These are phyloP conservation scores for Elaeis oleifera DNA, from an alignment of 202 grass and related monocot genomes.

Conservation along the genomic window DNA sequence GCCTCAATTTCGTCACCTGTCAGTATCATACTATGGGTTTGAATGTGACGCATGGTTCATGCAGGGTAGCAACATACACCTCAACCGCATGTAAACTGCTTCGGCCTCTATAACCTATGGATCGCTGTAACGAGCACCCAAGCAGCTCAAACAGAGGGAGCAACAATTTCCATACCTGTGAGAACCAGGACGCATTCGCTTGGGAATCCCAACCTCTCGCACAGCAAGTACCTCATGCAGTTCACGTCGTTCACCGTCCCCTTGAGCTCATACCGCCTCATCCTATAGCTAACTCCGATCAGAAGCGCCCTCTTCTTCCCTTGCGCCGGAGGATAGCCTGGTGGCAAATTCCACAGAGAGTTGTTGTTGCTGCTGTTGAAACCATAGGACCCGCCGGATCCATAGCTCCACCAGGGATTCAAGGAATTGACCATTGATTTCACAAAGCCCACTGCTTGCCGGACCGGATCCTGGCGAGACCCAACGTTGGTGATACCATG, in stretches of 20 bases:
- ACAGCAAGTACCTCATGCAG: constrained; percentile 53
- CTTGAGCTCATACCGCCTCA: constrained; percentile 55
- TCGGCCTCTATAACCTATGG: no score
- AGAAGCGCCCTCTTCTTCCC: constrained; percentile 75
- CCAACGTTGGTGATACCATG: constrained; percentile 25
- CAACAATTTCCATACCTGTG: constrained; percentile 33
- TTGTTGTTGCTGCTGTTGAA: no score
- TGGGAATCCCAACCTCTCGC: constrained; percentile 45
- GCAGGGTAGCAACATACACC: no score
- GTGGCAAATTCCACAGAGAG: constrained; percentile 1
- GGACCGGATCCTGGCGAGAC: constrained; percentile 16
- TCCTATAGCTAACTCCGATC: constrained; percentile 62
- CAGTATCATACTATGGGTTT: no score
- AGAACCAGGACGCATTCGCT: constrained; percentile 47
- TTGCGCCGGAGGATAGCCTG: constrained; percentile 34
- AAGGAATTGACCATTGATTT: constrained; percentile 26
- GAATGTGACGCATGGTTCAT: no score
- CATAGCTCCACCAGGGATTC: background rate
- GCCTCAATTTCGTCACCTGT: no score
- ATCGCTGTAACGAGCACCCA: no score
- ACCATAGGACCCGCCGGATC: background rate
- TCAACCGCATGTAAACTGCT: no score
- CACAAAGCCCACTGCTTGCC: constrained; percentile 36
- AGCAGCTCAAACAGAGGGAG: no score
- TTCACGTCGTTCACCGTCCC: constrained; percentile 73